Base-by-base conservation (phyloP, 768 basidiomycete species). In the Termitomyces sp. region DNA sequence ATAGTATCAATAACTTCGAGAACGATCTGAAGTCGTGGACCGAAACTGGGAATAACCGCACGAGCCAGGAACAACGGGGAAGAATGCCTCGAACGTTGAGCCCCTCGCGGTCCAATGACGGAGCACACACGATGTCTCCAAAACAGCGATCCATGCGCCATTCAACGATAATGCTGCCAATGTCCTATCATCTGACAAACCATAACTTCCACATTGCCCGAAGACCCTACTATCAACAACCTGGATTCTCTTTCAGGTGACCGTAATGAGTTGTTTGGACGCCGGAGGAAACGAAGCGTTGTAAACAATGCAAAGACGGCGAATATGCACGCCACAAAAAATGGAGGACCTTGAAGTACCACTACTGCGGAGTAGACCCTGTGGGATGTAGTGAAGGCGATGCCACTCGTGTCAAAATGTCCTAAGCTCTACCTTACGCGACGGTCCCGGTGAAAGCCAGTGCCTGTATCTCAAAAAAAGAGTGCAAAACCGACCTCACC, bases 401-500 rank as follows among this genome's bases (percentile, higher is more conserved):
- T 43, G 3, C 17, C 9, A 32, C 36, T 45, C 2, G 29, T 31
- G 55, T 53, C 20, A 49, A 46, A 50, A n/a, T 20, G 88, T 88
- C 17, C 88, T 88, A 11, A 88, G 78, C 68, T 15, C 31, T 25
- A 89, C 78, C 64, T 25, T 86, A 91, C 4, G 89, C 88, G 0
- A 82, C 79, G 2, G 87, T 87, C 4, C 89, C 89, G 32, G 83
- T 80, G 0, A 82, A 79, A 1, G 88, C 86, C 36, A 90, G 87
- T 82, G 0, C 88, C 89, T 5, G 88, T 68, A n/a, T 89, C 72
- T 88, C 89, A 91, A 82, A 88, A 88, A 83, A 14, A 84, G 59
- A 17, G 76, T 0, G 85, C 78, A 42, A 88, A 79, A 0, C 86
- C 88, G 1, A 89, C 82, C 58, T 87, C 89, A 6, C 88, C 88